Evolutionary conservation across 2,329 filamentous ascomycete genomes (phyloP).

Genomic region (Fusarium brevicatenulatum): DNA sequence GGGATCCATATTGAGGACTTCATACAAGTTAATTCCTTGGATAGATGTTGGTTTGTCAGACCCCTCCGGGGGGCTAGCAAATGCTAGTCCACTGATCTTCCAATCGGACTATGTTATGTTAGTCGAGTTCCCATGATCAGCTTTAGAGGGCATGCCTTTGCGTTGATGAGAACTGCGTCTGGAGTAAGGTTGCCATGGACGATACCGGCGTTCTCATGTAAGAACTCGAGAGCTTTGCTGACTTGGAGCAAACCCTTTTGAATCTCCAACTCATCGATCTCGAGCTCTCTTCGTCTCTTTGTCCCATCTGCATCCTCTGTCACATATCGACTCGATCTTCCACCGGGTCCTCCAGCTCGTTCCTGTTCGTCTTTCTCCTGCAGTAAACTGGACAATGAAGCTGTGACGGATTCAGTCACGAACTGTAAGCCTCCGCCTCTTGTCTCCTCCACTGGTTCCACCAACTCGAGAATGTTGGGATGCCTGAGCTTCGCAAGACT

Average conservation of each 20-base stretch:
- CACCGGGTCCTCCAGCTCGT: slow-evolving; percentile 71
- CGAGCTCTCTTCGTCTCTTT: slow-evolving; percentile 79
- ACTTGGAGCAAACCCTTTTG: slow-evolving; percentile 95
- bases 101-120: slow-evolving; percentile 78
- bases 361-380: slow-evolving; percentile 92
- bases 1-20: slow-evolving; percentile 86
- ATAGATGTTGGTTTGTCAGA: slow-evolving; percentile 80
- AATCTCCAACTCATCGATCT: slow-evolving; percentile 96
- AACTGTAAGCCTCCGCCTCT: slow-evolving; percentile 93
- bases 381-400: slow-evolving; percentile 83
- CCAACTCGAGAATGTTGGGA: slow-evolving; percentile 89
- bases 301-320: slow-evolving; percentile 81
- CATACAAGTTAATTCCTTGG: slow-evolving; percentile 81
- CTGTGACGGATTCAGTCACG: slow-evolving; percentile 89
- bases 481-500: slow-evolving; percentile 89
- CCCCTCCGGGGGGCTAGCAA: slow-evolving; percentile 82
- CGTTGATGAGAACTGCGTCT: slow-evolving; percentile 92
- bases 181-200: slow-evolving; percentile 96
- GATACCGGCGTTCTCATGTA: slow-evolving; percentile 93
- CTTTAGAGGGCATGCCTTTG: slow-evolving; percentile 69
- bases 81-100: slow-evolving; percentile 96
- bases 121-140: slow-evolving; percentile 29
- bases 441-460: slow-evolving; percentile 95
- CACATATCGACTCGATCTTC: slow-evolving; percentile 80
- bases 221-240: slow-evolving; percentile 91